Evolutionary conservation across 2,329 filamentous ascomycete species (phyloP), one percentile per base, ranked within the genome.

Genomic region (Paraconiothyrium brasiliense): DNA sequence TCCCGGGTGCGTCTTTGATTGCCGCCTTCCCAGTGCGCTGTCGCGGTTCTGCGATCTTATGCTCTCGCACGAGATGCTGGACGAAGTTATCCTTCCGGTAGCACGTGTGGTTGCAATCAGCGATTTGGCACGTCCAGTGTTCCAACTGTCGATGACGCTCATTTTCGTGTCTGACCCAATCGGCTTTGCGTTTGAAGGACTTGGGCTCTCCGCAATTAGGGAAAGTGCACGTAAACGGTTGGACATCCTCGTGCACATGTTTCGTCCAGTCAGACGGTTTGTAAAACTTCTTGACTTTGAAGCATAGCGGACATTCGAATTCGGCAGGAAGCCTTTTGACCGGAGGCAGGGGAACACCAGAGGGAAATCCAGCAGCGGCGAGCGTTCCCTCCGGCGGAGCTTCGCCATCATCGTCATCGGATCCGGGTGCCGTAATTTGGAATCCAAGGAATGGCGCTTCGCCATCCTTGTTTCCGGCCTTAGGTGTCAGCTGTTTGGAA

Each of bases 231-330:
- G 92, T 96, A 69, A 97, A 97, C 0, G 94, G 94, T 74, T 95
- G 92, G 0, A 97, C 88, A 75, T 97, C 94, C 78, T 97, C 94
- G 70, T 97, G 92, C 0, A 97, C 92, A 73, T 97, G 94, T 76
- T 97, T 97, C 1, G 93, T 97, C 94, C 94, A 97, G 78, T 97
- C 94, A 0, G 93, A 97, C 16, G 93, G 94, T 77, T 97, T 97
- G 70, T 90, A 87, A 70, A 95, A 93, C 71, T 89, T 92, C 83
- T 95, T 97, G 56, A 89, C 86, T 68, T 90, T 88, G 81, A 92
- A 97, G 80, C 94, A 97, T 24, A 97, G 82, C 41, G 91, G 90
- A 69, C 94, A 97, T 80, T 97, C 94, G 63, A 97, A 94, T 72
- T 94, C 89, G 3, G 93, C 92, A 0, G 94, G 94, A 7, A 97